Evolutionary conservation across 1,284 basidiomycete species (phyloP), one percentile per base, ranked within the genome.

Genomic region (Ustilago sp.): DNA sequence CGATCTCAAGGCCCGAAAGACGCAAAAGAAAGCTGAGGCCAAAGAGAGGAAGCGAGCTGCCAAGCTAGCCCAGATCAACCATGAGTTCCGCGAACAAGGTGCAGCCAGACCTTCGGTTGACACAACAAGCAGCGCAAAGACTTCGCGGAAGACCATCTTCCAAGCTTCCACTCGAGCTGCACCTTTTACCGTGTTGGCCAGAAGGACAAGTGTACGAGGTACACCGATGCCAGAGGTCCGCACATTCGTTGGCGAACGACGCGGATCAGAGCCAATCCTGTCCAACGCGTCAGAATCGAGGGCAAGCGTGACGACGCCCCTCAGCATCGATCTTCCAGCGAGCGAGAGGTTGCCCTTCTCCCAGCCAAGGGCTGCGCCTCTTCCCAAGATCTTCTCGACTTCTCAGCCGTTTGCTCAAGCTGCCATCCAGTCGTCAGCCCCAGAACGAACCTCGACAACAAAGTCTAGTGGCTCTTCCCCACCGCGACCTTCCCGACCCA

Each of bases 1-100:
- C 57, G 80, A 82, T 32, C 34, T 55, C 43, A 80, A 78, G 58
- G 61, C 70, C 12, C 41, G 50, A 8, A 80, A 76, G 56, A 66
- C 56, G 15, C 52, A 55, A 15, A 63, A 77, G 45, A 67, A 77
- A 55, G 59, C 48, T 3, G 43, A 64, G 28, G 67, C 56, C 4
- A 74, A 77, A 32, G 60, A 71, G 43, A 58, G 58, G 6, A 71
- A 70, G 54, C 57, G 65, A 0, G 47, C 54, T 3, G 68, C 52
- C 8, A 74, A 75, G 23, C 8, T 66, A n/a, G 67, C 38, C 4
- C 48, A 47, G 36, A 47, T 52, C 38, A 52, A 67, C 8, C 51
- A 67, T 23, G 31, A 63, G 35, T 52, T 43, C 8, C 52, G 54
- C 17, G 48, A 36, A 8, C 17, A 54, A 6, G 51, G 45, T 19